These are phyloP conservation scores for Quercus aquifolioides DNA, from an alignment of 306 rosid species.

Conservation along the genomic window DNA sequence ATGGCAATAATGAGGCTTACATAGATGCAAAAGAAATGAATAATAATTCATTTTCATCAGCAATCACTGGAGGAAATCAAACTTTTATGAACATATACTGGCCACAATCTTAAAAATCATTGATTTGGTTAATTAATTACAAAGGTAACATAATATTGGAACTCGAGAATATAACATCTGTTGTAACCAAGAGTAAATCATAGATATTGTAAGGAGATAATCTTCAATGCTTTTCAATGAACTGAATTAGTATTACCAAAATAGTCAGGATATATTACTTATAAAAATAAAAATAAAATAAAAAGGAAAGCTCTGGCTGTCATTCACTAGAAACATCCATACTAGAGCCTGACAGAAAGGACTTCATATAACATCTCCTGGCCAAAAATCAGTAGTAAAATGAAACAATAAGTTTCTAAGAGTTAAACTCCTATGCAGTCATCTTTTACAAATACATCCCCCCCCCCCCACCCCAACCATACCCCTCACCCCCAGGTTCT, in stretches of 20 bases:
- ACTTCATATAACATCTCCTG: not conserved
- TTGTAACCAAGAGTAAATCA: not conserved
- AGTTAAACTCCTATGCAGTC: not conserved
- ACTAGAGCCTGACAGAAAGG: not conserved
- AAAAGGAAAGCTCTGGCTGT: not conserved
- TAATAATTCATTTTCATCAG: not conserved
- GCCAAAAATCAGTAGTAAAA: not conserved
- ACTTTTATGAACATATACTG: not conserved
- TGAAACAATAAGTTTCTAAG: not conserved
- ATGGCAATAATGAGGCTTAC: not conserved
- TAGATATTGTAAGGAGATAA: not conserved
- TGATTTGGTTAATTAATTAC: not conserved
- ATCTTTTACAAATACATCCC: not conserved
- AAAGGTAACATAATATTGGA: not conserved
- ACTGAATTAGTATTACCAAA: not conserved
- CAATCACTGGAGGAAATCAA: not conserved
- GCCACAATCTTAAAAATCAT: not conserved
- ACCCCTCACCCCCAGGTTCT: not conserved
- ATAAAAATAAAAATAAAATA: not conserved
- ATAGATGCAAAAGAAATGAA: constrained; percentile 5
- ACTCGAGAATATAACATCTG: not conserved
- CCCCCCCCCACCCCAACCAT: not conserved
- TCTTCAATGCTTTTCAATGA: not conserved
- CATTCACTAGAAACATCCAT: not conserved
- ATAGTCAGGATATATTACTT: not conserved